Evolutionary conservation across 2,329 filamentous ascomycete genomes (phyloP).

Genomic region (Xylariaceae sp.): DNA sequence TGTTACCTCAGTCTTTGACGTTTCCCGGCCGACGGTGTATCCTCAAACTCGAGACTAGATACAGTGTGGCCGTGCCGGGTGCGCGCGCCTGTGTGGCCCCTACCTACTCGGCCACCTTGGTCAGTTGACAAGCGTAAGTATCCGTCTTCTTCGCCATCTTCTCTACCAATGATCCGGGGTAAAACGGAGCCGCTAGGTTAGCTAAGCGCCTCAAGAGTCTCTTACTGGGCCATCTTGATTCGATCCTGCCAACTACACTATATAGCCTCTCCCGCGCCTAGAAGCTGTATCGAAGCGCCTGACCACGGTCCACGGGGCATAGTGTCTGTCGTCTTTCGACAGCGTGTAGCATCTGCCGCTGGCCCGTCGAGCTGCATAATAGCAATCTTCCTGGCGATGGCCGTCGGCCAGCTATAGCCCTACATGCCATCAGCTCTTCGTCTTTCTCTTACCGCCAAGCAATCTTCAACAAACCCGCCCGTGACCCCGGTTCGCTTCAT

Average conservation of each 20-base stretch:
- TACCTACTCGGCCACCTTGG: conserved; percentile 5
- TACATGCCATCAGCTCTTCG: too few relatives aligned
- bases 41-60: too few relatives aligned
- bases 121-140: conserved; percentile 6
- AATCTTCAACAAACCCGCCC: too few relatives aligned
- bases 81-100: too few relatives aligned
- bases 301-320: conserved; percentile 6
- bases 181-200: conserved; percentile 21
- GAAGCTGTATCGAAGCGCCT: conserved; percentile 8
- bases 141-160: conserved; percentile 3
- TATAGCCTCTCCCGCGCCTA: conserved; percentile 20
- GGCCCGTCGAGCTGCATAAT: too few relatives aligned
- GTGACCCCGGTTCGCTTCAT: too few relatives aligned
- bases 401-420: too few relatives aligned
- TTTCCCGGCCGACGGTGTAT: conserved; percentile 1
- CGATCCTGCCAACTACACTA: conserved; percentile 10
- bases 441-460: too few relatives aligned
- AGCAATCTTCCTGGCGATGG: too few relatives aligned
- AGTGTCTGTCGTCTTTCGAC: conserved; percentile 7
- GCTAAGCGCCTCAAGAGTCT: conserved; percentile 21
- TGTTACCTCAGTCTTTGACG: too few relatives aligned
- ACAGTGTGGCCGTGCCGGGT: too few relatives aligned
- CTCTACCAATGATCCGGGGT: conserved; percentile 16
- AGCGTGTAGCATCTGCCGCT: conserved; percentile 2
- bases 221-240: conserved; percentile 13